These are phyloP conservation scores for Marasmius oreades DNA, from an alignment of 1,284 basidiomycete species.

Conservation along the genomic window DNA sequence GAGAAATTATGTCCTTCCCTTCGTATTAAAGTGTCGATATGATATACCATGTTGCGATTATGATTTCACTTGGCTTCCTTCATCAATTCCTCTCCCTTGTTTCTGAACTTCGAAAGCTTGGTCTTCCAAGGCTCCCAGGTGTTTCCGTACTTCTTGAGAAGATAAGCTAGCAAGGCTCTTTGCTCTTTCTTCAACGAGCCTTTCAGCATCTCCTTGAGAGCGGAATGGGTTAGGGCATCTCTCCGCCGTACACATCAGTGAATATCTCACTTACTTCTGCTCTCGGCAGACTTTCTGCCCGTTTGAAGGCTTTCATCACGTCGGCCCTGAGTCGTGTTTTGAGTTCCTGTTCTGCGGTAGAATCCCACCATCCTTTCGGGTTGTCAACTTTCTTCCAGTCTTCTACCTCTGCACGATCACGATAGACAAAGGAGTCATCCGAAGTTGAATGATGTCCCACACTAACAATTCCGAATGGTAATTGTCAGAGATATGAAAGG, in stretches of 20 bases:
- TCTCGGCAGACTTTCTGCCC: constrained; percentile 71
- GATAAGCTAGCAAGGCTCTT: constrained; percentile 67
- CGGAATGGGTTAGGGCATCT: no score
- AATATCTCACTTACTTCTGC: constrained; percentile 79
- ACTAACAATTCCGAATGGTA: constrained; percentile 28
- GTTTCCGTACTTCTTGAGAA: constrained; percentile 83
- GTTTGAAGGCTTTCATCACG: constrained; percentile 77
- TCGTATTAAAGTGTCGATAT: not conserved
- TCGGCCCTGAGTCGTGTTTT: constrained; percentile 68
- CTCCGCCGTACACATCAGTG: constrained; percentile 83
- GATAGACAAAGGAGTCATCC: constrained; percentile 91
- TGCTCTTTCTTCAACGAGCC: constrained; percentile 66
- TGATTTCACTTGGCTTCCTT: constrained; percentile 3
- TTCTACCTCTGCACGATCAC: constrained; percentile 81
- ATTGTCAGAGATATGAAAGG: constrained; percentile 10
- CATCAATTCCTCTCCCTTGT: constrained; percentile 67
- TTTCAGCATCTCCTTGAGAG: not conserved
- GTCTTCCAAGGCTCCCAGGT: constrained; percentile 82
- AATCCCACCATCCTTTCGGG: constrained; percentile 85
- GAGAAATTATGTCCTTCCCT: no score
- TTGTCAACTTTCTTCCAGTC: constrained; percentile 86
- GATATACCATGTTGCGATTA: not conserved
- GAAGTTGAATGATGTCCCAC: constrained; percentile 96
- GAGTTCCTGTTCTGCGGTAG: constrained; percentile 69
- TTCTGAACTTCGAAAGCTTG: constrained; percentile 80